phyloP scores from a whole-genome alignment of 2,329 filamentous ascomycete species.

The Periconia digitata region DNA sequence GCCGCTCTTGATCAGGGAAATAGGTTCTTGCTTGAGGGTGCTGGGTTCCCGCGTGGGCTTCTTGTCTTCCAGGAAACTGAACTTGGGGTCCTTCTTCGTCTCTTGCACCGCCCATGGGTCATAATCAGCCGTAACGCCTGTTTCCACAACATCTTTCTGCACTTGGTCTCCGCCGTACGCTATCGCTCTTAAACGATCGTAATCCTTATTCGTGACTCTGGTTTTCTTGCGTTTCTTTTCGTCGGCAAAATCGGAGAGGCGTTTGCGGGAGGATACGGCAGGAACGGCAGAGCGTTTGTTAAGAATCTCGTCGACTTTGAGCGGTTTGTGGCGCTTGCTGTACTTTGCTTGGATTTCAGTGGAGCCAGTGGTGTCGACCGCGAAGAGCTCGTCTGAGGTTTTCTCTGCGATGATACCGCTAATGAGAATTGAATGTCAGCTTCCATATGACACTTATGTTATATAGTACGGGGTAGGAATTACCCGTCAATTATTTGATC shows the following conservation, averaged over 20 bases:
- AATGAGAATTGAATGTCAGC: too few species aligned
- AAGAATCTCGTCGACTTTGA: constrained; percentile 92
- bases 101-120: constrained; percentile 74
- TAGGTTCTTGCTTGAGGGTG: constrained; percentile 74
- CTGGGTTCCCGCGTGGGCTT: constrained; percentile 70
- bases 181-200: constrained; percentile 73
- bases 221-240: constrained; percentile 70
- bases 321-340: constrained; percentile 70
- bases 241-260: constrained; percentile 71
- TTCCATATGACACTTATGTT: too few species aligned
- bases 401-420: constrained; percentile 88
- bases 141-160: constrained; percentile 51
- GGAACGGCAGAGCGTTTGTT: constrained; percentile 79
- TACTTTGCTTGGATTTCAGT: constrained; percentile 64
- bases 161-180: constrained; percentile 69
- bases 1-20: constrained; percentile 80
- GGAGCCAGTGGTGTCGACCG: constrained; percentile 75
- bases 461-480: constrained; percentile 21
- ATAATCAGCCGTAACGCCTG: constrained; percentile 62
- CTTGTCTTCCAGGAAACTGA: constrained; percentile 68
- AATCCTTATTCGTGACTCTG: constrained; percentile 83
- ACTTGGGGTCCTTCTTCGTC: constrained; percentile 54
- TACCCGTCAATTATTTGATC: constrained; percentile 92
- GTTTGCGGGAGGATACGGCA: constrained; percentile 77
- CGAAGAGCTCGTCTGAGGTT: constrained; percentile 79